Conservation (phyloP, 345 rosid genomes). For the Sisymbrium irio region DNA sequence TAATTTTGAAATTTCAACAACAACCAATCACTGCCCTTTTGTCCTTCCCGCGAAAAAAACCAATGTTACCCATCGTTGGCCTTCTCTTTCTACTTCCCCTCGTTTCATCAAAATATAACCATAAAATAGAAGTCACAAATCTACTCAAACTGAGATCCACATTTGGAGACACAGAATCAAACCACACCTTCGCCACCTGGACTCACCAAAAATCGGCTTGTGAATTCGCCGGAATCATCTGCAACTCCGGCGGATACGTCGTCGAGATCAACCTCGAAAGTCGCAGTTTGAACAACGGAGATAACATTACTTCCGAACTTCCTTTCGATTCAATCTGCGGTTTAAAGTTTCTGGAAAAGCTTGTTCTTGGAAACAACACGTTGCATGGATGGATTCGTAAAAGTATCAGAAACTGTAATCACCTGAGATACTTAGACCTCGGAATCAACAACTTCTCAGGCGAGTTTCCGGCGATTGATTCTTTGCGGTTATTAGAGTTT, state of each 20-base stretch:
- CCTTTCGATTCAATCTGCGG: slow-evolving; percentile 59
- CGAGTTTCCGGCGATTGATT: slow-evolving; percentile 56
- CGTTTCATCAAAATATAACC: slow-evolving; percentile 18
- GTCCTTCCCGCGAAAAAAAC: slow-evolving; percentile 4
- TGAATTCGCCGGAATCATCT: slow-evolving; percentile 54
- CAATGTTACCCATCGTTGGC: background rate
- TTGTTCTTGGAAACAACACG: slow-evolving; percentile 51
- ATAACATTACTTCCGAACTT: slow-evolving; percentile 12
- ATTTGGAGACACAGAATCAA: slow-evolving; percentile 35
- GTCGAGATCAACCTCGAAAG: slow-evolving; percentile 55
- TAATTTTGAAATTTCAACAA: background rate
- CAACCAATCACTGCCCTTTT: background rate
- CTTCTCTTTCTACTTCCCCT: slow-evolving; percentile 30
- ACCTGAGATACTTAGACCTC: slow-evolving; percentile 53
- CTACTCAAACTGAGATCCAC: slow-evolving; percentile 49
- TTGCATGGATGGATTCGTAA: slow-evolving; percentile 41
- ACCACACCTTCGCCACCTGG: slow-evolving; percentile 52
- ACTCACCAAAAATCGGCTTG: slow-evolving; percentile 34
- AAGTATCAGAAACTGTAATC: slow-evolving; percentile 46
- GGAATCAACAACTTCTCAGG: slow-evolving; percentile 62
- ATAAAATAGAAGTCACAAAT: slow-evolving; percentile 37
- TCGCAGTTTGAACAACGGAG: slow-evolving; percentile 39
- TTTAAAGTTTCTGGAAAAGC: slow-evolving; percentile 46
- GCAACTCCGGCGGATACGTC: slow-evolving; percentile 47
- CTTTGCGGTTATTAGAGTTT: slow-evolving; percentile 38